phyloP scores from a whole-genome alignment of 2,329 filamentous ascomycete species.

The Arthrobotrys sphaeroides region DNA sequence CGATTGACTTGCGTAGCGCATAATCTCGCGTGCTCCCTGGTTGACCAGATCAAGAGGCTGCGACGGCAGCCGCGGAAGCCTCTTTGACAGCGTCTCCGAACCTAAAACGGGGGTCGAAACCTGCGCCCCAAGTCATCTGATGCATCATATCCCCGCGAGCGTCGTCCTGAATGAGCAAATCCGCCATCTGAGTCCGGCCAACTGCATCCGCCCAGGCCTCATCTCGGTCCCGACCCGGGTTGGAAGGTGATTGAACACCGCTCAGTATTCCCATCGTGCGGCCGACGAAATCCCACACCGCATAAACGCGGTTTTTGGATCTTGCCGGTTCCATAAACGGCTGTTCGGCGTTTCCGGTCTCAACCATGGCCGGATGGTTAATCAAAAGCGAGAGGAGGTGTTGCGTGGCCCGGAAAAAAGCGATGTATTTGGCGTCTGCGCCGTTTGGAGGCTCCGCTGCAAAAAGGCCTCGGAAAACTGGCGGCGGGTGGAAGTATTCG shows the following conservation, averaged over 20 bases:
- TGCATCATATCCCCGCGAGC: slow-evolving; percentile 11
- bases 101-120: slow-evolving; percentile 1
- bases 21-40: no score
- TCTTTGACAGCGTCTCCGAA: slow-evolving; percentile 22
- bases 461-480: slow-evolving; percentile 14
- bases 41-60: no score
- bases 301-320: slow-evolving; percentile 31
- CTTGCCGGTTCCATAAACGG: slow-evolving; percentile 21
- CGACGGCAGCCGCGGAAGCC: neutral
- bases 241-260: neutral
- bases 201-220: neutral
- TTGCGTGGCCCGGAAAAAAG: slow-evolving; percentile 10
- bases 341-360: slow-evolving; percentile 25
- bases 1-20: no score
- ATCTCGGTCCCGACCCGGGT: neutral
- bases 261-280: slow-evolving; percentile 17
- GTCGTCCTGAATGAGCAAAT: slow-evolving; percentile 18
- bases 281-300: slow-evolving; percentile 33
- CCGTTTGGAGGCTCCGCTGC: neutral
- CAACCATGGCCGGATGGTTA: slow-evolving; percentile 19
- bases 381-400: slow-evolving; percentile 17
- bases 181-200: neutral
- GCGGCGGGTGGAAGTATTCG: neutral
- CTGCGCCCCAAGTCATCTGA: slow-evolving; percentile 10
- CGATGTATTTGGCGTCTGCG: slow-evolving; percentile 8